phyloP scores from a whole-genome alignment of 2,329 filamentous ascomycete genomes.

The Bretziella fagacearum region DNA sequence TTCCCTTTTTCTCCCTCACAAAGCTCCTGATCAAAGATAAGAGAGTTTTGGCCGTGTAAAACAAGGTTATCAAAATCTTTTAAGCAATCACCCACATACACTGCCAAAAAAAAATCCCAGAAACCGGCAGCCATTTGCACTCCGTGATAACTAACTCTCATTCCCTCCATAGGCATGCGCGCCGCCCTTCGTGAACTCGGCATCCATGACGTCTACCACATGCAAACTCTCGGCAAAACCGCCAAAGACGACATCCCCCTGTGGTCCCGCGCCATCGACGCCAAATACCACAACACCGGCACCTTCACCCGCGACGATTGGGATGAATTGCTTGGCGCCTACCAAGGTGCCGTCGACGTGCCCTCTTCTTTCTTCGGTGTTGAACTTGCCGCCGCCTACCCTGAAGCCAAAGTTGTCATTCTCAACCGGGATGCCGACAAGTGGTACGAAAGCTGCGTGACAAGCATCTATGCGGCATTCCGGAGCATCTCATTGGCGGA shows the following conservation, averaged over 20 bases:
- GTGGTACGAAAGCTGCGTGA: constrained; percentile 23
- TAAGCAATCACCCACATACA: not conserved
- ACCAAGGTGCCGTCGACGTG: constrained; percentile 34
- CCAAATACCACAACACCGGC: constrained; percentile 17
- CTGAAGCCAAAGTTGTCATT: constrained; percentile 25
- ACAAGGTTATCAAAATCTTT: too few relatives aligned
- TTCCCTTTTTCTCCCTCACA: not conserved
- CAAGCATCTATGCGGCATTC: constrained; percentile 17
- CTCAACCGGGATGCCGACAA: constrained; percentile 25
- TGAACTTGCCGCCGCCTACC: constrained; percentile 22
- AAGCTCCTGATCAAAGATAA: too few relatives aligned
- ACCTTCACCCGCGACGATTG: constrained; percentile 25
- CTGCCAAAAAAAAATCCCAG: too few relatives aligned
- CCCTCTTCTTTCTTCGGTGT: constrained; percentile 36
- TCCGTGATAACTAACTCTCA: not conserved
- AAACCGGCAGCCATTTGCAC: not conserved
- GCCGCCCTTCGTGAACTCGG: constrained; percentile 23
- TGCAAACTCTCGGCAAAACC: constrained; percentile 18
- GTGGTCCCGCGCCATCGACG: constrained; percentile 18
- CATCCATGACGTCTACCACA: constrained; percentile 24
- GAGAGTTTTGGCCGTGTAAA: too few relatives aligned
- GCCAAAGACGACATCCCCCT: constrained; percentile 15
- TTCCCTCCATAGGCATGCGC: constrained; percentile 20
- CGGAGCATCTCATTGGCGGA: constrained; percentile 12
- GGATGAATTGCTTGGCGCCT: constrained; percentile 29